phyloP scores from a whole-genome alignment of 2,329 filamentous ascomycete genomes.

The Xylaria sp. region DNA sequence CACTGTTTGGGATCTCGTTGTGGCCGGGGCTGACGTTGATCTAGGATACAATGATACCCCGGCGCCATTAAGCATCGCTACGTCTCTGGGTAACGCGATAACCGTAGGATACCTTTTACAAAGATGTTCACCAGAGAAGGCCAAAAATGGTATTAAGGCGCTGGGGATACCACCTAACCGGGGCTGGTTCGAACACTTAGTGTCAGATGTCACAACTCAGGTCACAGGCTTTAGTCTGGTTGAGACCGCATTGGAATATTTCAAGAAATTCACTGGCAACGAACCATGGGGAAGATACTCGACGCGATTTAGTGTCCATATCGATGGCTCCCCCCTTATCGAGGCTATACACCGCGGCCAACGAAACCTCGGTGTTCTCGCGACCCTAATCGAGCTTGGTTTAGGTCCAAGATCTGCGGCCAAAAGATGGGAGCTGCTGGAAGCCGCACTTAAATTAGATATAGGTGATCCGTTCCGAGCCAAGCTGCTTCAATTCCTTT shows the following conservation, averaged over 20 bases:
- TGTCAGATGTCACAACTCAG: not conserved
- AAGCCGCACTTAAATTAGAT: not conserved
- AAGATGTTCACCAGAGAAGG: not conserved
- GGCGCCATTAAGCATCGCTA: not conserved
- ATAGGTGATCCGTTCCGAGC: not conserved
- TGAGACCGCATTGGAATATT: constrained; percentile 1
- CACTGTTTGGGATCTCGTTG: not conserved
- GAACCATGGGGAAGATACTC: not conserved
- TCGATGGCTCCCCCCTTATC: not conserved
- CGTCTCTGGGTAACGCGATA: not conserved
- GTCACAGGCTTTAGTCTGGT: not conserved
- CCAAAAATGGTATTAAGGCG: not conserved
- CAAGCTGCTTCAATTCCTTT: not conserved
- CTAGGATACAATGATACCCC: not conserved
- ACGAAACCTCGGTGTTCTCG: not conserved
- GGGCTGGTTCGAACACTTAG: not conserved
- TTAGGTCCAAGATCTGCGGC: not conserved
- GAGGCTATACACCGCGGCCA: not conserved
- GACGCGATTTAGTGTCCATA: not conserved
- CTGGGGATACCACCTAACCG: not conserved
- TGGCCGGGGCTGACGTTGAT: not conserved
- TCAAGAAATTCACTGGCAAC: not conserved
- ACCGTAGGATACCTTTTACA: not conserved
- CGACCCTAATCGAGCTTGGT: not conserved
- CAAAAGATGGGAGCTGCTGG: not conserved